Evolutionary conservation across 2,329 filamentous ascomycete genomes (phyloP).

Genomic region (Neofusicoccum cordaticola): DNA sequence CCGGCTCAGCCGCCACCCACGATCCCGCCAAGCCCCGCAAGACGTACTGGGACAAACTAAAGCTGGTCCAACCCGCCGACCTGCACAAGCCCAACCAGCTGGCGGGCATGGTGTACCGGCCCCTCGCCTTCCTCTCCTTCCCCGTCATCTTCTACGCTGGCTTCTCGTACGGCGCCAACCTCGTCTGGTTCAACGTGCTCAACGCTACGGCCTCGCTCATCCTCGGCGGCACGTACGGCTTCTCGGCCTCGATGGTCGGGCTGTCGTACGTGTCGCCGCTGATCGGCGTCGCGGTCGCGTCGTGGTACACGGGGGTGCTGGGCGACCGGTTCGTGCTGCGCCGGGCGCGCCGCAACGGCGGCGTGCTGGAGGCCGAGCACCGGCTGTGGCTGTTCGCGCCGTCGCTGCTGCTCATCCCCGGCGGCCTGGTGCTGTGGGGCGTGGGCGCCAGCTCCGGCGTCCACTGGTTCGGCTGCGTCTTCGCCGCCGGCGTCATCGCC

Average conservation of each 20-base stretch:
- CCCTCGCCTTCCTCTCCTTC: slow-evolving; percentile 37
- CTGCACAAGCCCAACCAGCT: slow-evolving; percentile 31
- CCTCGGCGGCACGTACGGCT: slow-evolving; percentile 37
- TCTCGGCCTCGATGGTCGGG: slow-evolving; percentile 38
- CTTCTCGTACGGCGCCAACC: slow-evolving; percentile 39
- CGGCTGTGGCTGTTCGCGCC: slow-evolving; percentile 40
- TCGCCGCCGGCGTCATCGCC: slow-evolving; percentile 49
- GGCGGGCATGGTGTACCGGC: slow-evolving; percentile 27
- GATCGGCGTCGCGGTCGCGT: slow-evolving; percentile 35
- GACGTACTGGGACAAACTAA: slow-evolving; percentile 33
- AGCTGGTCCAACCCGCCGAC: slow-evolving; percentile 28
- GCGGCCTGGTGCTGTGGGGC: slow-evolving; percentile 50
- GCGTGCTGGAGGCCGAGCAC: slow-evolving; percentile 41
- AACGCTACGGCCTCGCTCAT: slow-evolving; percentile 43
- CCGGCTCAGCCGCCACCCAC: neutral
- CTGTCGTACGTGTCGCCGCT: slow-evolving; percentile 36
- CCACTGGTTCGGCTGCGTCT: slow-evolving; percentile 51
- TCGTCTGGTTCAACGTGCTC: slow-evolving; percentile 45
- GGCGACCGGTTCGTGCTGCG: slow-evolving; percentile 33
- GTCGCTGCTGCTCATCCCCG: slow-evolving; percentile 43
- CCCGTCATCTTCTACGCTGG: slow-evolving; percentile 40
- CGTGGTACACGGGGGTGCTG: slow-evolving; percentile 29
- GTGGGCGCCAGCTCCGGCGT: slow-evolving; percentile 49
- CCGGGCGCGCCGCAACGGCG: slow-evolving; percentile 37
- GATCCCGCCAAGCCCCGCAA: slow-evolving; percentile 19